Base-by-base conservation (phyloP, 257 asterid species). In the Penstemon davidsonii region DNA sequence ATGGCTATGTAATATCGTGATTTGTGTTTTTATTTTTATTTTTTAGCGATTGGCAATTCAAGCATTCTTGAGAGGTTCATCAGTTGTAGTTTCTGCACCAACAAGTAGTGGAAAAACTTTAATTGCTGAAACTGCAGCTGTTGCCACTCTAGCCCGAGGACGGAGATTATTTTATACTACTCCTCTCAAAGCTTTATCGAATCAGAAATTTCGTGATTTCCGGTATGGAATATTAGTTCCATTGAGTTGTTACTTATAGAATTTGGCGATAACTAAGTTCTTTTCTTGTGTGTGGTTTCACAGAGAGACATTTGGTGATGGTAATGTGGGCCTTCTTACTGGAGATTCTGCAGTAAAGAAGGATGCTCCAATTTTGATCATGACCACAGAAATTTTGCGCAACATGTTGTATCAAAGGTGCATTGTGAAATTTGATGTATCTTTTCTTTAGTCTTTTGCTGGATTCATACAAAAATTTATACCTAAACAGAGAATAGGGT, bases 71-170 rank as follows among this genome's bases (percentile, higher is more conserved):
- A 82, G 86, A 76, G 99, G 97, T 39, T 94, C 96, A 10, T 94
- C 99, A 25, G 96, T 91, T 36, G 99, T 94, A 60, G 97, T 94
- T 46, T 94, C 99, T 75, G 99, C 99, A 62, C 99, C 99, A n/a
- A 94, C 99, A 2, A 94, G 99, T 77, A 94, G 99, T 72, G 99
- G 99, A 15, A 94, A 94, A 81, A 94, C 99, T 58, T 87, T 94
- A 88, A 91, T 94, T 68, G 99, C 99, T n/a, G 99, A 94, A 82
- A 88, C 96, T 76, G 97, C 99, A 33, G 99, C 97, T 7, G 92
- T 94, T 72, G 96, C 99, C 42, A 91, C 97, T 5, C 84, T 87
- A 5, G 88, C 97, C 37, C 84, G 86, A 68, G 95, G 97, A 72
- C 85, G 81, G 85, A 85, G 94, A 86, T 78, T 94, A 75, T 94